Conservation (phyloP, 805 yeast genomes). For the Pichia sporocuriosa region DNA sequence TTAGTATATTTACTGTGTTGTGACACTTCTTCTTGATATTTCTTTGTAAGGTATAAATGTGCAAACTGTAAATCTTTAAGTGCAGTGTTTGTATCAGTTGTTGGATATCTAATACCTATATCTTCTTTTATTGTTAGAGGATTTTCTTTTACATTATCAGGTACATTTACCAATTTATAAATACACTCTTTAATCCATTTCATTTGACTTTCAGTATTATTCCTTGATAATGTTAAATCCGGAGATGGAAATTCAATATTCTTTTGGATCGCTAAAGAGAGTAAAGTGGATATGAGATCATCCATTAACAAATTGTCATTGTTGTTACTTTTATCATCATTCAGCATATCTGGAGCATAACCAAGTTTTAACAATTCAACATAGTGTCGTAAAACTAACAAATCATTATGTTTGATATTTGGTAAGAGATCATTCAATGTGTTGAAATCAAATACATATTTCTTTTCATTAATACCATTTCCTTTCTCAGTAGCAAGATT, state of each 20-base stretch:
- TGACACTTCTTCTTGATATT: constrained; percentile 58
- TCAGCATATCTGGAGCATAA: constrained; percentile 10
- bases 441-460: neutral
- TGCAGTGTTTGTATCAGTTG: constrained; percentile 40
- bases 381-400: constrained; percentile 3
- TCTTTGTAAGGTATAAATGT: constrained; percentile 60
- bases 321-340: neutral
- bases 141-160: neutral
- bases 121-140: neutral
- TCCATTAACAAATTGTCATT: constrained; percentile 30
- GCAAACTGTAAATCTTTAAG: constrained; percentile 64
- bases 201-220: constrained; percentile 21
- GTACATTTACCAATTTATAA: constrained; percentile 7
- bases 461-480: neutral
- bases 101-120: too few species aligned
- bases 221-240: constrained; percentile 18
- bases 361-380: constrained; percentile 12
- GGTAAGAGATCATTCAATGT: neutral
- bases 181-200: constrained; percentile 28
- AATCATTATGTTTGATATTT: neutral
- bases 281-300: constrained; percentile 39
- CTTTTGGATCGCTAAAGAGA: constrained; percentile 39
- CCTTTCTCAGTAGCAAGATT: neutral
- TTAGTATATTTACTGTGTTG: constrained; percentile 48
- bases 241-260: constrained; percentile 35